Base-by-base conservation (phyloP, 371 early-diverging fungal genomes). In the Mortierella sp. region DNA sequence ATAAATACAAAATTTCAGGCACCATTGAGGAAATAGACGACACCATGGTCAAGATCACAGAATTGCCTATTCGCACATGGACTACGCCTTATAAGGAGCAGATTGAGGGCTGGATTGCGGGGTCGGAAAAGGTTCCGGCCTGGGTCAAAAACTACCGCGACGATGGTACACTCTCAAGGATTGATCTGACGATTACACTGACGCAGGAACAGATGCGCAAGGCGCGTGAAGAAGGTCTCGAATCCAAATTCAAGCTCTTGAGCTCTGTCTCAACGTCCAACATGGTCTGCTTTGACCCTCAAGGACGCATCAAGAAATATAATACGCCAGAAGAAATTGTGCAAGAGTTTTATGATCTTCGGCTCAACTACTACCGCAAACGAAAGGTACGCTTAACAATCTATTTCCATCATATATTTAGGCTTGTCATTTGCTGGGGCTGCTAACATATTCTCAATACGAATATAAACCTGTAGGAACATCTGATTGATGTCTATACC, bases 201-300 rank as follows among this genome's bases (percentile, higher is more conserved):
- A 87, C 93, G 11, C 88, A 87, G 14, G 88, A 88, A 32, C 88
- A 92, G 26, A 88, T 97, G 93, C 81, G 80, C 1, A 87, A 88
- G 68, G 95, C 94, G 1, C 92, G 94, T 70, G 83, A 84, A 18
- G 93, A 95, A 45, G 98, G 95, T 0, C 70, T 98, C 5, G 90
- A 92, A 61, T 97, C 96, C 75, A 88, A 88, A 20, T 94, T 99
- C 80, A 98, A 97, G 84, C 80, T 99, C 5, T 85, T 87, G 5
- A 86, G 89, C 11, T 84, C 90, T 4, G 88, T 99, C 28, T 70
- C 92, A 16, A 95, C 95, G 0, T 91, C 90, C 26, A 99, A 99
- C 83, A 93, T 99, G 93, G 98, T 99, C 5, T 98, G 98, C 81
- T 99, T 99, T 85, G 98, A 99, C 87, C 84, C 88, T 22, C 89